Evolutionary conservation across 768 basidiomycete genomes (phyloP).

Genomic region (Saitozyma podzolica): DNA sequence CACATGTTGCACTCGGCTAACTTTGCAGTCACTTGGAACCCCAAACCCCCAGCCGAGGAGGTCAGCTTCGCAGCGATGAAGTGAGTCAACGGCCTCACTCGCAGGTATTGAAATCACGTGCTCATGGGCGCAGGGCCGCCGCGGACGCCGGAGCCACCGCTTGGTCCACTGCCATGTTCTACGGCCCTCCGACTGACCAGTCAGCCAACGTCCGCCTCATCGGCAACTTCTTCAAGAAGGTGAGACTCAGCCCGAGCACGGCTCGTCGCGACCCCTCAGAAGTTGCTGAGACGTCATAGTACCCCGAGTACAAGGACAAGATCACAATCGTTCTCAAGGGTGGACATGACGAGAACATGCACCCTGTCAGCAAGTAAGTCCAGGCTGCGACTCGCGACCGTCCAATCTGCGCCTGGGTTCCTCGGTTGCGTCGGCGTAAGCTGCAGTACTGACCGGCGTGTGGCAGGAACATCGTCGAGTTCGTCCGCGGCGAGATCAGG

Average conservation of each 20-base stretch:
- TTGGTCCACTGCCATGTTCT: conserved; percentile 61
- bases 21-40: conserved; percentile 58
- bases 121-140: conserved; percentile 35
- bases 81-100: conserved; percentile 39
- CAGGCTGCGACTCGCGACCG: too few relatives aligned
- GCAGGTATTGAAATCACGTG: neutral
- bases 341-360: conserved; percentile 23
- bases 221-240: conserved; percentile 58
- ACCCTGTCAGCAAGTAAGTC: neutral
- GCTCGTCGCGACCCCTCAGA: conserved; percentile 51
- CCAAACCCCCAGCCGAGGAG: conserved; percentile 59
- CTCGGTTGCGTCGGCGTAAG: too few relatives aligned
- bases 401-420: too few relatives aligned
- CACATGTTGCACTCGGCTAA: neutral
- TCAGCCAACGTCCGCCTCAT: conserved; percentile 59
- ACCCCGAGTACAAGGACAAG: conserved; percentile 55
- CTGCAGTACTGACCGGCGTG: neutral
- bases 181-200: conserved; percentile 54
- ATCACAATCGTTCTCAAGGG: conserved; percentile 61
- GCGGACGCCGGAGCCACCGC: conserved; percentile 47
- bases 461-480: conserved; percentile 45
- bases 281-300: conserved; percentile 9
- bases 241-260: conserved; percentile 2
- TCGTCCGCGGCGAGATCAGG: conserved; percentile 59
- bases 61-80: conserved; percentile 66